Percentiles rank a stretch among this genome's conserved stretches.
Evolutionary conservation across 179 eudicot genomes (phyloP).

Genomic region (Beta corolliflora): DNA sequence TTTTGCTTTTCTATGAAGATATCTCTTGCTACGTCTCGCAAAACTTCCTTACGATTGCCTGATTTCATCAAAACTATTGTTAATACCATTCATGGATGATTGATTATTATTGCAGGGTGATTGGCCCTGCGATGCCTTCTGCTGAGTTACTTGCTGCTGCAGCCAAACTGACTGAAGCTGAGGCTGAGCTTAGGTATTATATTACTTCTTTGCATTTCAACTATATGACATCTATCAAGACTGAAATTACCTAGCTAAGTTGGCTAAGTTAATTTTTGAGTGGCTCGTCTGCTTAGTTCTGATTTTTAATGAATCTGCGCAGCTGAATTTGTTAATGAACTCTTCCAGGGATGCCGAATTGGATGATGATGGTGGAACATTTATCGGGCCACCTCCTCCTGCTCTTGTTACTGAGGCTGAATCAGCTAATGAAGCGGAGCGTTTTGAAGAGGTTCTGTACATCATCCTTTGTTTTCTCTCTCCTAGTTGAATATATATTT

Average conservation of each 20-base stretch:
- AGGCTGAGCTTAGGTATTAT: conserved; percentile 81
- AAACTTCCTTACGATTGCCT: background rate
- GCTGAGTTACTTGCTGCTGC: conserved; percentile 99
- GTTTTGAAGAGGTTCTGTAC: conserved; percentile 83
- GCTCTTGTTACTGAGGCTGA: conserved; percentile 85
- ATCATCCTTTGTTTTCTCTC: conserved; percentile 4
- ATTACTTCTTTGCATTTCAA: conserved; percentile 10
- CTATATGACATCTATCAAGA: background rate
- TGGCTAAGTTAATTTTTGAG: conserved; percentile 1
- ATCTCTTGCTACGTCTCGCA: background rate
- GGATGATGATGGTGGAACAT: conserved; percentile 56
- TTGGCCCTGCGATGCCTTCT: conserved; percentile 96
- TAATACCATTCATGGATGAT: background rate
- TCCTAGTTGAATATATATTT: background rate
- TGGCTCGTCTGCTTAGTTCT: background rate
- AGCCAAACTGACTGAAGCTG: conserved; percentile 92
- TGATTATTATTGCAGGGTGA: conserved; percentile 48
- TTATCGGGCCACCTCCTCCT: conserved; percentile 96
- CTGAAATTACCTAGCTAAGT: background rate
- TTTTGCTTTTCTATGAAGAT: background rate
- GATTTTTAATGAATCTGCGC: background rate
- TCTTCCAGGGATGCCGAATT: conserved; percentile 72
- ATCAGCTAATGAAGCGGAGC: conserved; percentile 93
- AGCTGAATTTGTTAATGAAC: background rate
- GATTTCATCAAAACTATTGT: background rate